Conservation (phyloP, 2,329 filamentous ascomycete genomes). For the Paecilomyces fulvus region DNA sequence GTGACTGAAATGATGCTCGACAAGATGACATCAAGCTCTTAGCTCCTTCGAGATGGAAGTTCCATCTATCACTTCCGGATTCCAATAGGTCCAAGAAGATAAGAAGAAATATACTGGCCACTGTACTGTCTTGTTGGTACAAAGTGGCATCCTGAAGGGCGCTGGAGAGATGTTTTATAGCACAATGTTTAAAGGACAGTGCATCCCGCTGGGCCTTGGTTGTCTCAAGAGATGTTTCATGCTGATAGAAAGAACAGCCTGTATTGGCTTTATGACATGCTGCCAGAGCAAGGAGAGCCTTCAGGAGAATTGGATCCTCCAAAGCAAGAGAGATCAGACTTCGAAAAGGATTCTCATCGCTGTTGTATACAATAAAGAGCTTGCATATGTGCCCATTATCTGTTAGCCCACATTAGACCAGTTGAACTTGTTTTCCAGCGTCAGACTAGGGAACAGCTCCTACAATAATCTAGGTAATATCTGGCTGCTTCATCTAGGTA, state of each 20-base stretch:
- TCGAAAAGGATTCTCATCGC: conserved; percentile 24
- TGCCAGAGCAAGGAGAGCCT: conserved; percentile 24
- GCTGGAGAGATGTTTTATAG: conserved; percentile 22
- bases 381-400: conserved; percentile 28
- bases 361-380: conserved; percentile 28
- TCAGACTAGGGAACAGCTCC: conserved; percentile 2
- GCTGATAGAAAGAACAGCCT: conserved; percentile 14
- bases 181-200: conserved; percentile 24
- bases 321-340: conserved; percentile 23
- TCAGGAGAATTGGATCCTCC: conserved; percentile 18
- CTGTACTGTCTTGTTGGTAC: conserved; percentile 16
- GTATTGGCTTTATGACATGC: conserved; percentile 26
- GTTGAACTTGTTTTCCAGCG: neutral
- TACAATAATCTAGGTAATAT: conserved; percentile 29
- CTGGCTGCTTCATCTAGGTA: conserved; percentile 14
- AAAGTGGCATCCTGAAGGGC: conserved; percentile 8
- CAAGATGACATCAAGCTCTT: conserved; percentile 1
- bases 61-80: conserved; percentile 11
- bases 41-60: conserved; percentile 9
- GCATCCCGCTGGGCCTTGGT: conserved; percentile 19
- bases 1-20: neutral
- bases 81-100: conserved; percentile 14
- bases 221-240: conserved; percentile 2
- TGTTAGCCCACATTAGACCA: conserved; percentile 4
- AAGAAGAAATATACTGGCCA: conserved; percentile 26